Base-by-base conservation (phyloP, 2,329 filamentous ascomycete species). In the Blumeria graminis region DNA sequence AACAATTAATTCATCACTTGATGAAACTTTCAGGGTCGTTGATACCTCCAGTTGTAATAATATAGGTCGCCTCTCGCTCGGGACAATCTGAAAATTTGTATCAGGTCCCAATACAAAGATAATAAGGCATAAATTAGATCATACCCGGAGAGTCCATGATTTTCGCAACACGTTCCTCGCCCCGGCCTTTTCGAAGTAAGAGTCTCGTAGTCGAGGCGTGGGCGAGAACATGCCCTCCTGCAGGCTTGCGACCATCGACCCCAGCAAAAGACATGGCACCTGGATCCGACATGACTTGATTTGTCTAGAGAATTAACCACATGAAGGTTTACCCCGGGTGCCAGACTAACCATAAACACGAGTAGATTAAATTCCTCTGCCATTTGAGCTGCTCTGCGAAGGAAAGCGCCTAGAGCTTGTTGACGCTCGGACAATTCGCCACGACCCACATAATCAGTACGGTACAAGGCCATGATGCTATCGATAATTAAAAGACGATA, bases 301-400 rank as follows among this genome's bases (percentile, higher is more conserved):
- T 84, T 56, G 81, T 84, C 77, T 77, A 33, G 5, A 45, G 16
- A 32, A 1, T 54, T 14, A 56, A 45, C 57, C 39, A 54, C 28
- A 8, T 55, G 7, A 6, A 22, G 14, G 32, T 14, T 32, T 2
- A 5, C 14, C 14, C 18, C 6, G 7, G 6, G 10, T 18, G 3
- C 9, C 28, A 46, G 41, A 39, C 64, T 60, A 65, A 77, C 75
- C 74, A 81, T 77, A 58, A 81, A 69, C 54, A 80, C 76, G 53
- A 75, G 77, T 58, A 84, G 70, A 63, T 84, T 84, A 69, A 83
- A 84, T 63, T 83, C 80, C 68, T 82, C 79, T 39, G 80, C 78
- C 69, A 82, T 78, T 64, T 81, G 76, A 13, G 76, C 75, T 50
- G 82, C 68, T 65, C 76, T 78, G 59, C 76, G 76, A 41, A 84